Conservation (phyloP, 305 asterid genomes). For the Fraxinus velutina region DNA sequence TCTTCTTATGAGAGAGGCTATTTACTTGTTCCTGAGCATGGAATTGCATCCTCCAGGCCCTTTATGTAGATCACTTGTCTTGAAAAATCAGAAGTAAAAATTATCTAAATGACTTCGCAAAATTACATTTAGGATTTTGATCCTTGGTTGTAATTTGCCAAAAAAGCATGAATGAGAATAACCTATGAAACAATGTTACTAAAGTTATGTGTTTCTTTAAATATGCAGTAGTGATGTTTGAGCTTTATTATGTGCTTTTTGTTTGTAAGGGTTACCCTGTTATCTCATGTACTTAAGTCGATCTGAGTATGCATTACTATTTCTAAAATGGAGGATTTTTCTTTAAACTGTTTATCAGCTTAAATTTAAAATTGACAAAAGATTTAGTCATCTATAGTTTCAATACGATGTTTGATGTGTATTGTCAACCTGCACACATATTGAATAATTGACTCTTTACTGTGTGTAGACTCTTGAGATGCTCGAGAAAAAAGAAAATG, state of each 20-base stretch:
- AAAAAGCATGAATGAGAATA: background rate
- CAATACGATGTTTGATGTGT: background rate
- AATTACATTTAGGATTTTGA: background rate
- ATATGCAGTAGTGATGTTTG: background rate
- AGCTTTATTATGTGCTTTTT: background rate
- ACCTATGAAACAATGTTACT: background rate
- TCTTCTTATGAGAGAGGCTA: background rate
- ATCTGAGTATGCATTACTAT: background rate
- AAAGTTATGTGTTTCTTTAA: background rate
- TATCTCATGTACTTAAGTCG: background rate
- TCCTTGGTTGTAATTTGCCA: background rate
- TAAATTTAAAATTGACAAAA: background rate
- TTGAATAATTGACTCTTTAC: background rate
- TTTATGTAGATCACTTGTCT: background rate
- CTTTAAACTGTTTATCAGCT: background rate
- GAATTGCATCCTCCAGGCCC: background rate
- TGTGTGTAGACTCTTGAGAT: slow-evolving; percentile 32
- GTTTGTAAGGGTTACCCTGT: background rate
- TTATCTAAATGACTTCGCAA: background rate
- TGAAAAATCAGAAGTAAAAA: background rate
- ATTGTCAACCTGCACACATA: background rate
- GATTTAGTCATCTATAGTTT: background rate
- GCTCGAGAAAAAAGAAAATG: slow-evolving; percentile 39
- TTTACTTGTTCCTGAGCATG: background rate
- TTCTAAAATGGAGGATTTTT: background rate